These are phyloP conservation scores for Lotmaria passim DNA, from an alignment of 208 protist species.

Conservation along the genomic window DNA sequence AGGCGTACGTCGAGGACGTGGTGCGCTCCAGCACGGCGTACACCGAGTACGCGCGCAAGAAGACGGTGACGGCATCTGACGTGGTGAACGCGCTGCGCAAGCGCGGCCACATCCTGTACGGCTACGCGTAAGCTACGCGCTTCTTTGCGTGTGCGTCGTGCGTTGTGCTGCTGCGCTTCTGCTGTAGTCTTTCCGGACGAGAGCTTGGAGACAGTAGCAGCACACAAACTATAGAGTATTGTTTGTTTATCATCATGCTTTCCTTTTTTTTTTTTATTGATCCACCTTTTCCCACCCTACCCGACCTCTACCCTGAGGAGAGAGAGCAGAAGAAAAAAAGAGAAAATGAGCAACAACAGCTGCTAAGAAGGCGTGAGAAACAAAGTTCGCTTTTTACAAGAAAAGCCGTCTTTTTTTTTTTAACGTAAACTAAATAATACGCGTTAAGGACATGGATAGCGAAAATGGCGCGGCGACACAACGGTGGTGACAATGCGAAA, in stretches of 20 bases:
- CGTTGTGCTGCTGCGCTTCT: not conserved
- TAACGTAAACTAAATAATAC: too few relatives aligned
- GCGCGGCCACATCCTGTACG: conserved; percentile 88
- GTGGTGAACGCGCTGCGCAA: conserved; percentile 91
- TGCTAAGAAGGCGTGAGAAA: too few relatives aligned
- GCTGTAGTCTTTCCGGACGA: not conserved
- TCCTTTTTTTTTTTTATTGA: not conserved
- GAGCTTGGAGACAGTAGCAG: not conserved
- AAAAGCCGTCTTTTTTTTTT: too few relatives aligned
- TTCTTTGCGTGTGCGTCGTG: not conserved
- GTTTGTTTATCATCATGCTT: not conserved
- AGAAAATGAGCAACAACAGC: too few relatives aligned
- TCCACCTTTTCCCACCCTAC: not conserved
- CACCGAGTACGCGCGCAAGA: conserved; percentile 83
- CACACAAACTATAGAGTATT: not conserved
- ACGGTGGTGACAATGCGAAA: too few relatives aligned
- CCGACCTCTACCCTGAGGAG: not conserved
- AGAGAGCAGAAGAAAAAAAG: not conserved
- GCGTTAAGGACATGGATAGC: too few relatives aligned
- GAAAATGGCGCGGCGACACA: too few relatives aligned
- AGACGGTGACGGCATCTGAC: conserved; percentile 82
- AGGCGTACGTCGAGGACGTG: conserved; percentile 82
- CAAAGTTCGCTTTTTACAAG: too few relatives aligned
- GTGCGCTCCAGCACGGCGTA: conserved; percentile 84
- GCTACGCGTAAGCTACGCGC: not conserved